Percentiles rank a stretch among this genome's conserved stretches.
phyloP scores from a whole-genome alignment of 164 flowering plant genomes.

The Sedum album region DNA sequence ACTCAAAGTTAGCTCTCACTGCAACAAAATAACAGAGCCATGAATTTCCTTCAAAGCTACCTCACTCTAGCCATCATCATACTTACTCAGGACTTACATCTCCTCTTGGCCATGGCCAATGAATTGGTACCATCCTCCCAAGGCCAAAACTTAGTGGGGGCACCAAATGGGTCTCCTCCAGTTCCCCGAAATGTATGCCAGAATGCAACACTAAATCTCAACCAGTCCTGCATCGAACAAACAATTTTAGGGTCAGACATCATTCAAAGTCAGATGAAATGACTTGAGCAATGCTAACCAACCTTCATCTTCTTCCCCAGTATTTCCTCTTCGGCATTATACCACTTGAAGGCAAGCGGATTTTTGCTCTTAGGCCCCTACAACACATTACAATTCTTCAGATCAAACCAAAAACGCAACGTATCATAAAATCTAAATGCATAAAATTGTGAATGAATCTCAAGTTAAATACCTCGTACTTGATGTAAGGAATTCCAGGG shows the following conservation, averaged over 20 bases:
- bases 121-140: conserved; percentile 99
- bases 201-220: conserved; percentile 95
- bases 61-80: neutral
- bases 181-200: conserved; percentile 99
- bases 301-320: conserved; percentile 99
- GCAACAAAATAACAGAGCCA: conserved; percentile 14
- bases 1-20: conserved; percentile 99
- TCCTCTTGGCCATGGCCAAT: conserved; percentile 91
- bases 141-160: conserved; percentile 90
- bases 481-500: conserved; percentile 76
- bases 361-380: conserved; percentile 94
- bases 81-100: conserved; percentile 86
- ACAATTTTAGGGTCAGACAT: conserved; percentile 1
- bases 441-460: too few species aligned
- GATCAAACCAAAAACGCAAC: too few species aligned
- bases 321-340: conserved; percentile 80
- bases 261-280: neutral
- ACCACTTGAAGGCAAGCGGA: conserved; percentile 79
- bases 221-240: conserved; percentile 61
- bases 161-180: conserved; percentile 92
- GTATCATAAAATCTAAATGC: too few species aligned
- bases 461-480: conserved; percentile 63
- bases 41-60: neutral
- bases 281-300: neutral
- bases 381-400: neutral